Conservation (phyloP, 2,329 filamentous ascomycete species). For the Botrytis squamosa region DNA sequence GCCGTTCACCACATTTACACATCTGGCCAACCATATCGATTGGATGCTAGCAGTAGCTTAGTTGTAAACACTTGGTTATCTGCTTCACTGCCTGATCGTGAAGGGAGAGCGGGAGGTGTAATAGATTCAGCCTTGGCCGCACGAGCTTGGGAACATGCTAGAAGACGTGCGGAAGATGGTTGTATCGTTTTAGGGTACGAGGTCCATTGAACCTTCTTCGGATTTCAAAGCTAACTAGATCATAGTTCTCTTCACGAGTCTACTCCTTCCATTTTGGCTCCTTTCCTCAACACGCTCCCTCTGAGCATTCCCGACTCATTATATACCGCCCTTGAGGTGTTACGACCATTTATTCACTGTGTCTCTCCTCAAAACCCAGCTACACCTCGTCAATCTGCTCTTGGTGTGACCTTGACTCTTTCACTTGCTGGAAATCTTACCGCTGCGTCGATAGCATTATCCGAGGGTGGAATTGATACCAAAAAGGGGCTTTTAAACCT, state of each 20-base stretch:
- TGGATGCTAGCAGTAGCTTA: slow-evolving; percentile 87
- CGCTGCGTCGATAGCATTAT: slow-evolving; percentile 72
- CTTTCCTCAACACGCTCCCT: slow-evolving; percentile 79
- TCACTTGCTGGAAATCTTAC: slow-evolving; percentile 78
- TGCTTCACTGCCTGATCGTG: slow-evolving; percentile 65
- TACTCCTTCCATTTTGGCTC: slow-evolving; percentile 77
- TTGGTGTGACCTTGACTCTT: slow-evolving; percentile 79
- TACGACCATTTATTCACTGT: slow-evolving; percentile 83
- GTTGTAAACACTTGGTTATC: slow-evolving; percentile 97
- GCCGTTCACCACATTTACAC: slow-evolving; percentile 87
- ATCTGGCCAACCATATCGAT: slow-evolving; percentile 74
- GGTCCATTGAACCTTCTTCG: neutral
- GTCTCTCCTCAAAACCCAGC: slow-evolving; percentile 91
- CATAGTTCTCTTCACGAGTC: slow-evolving; percentile 82
- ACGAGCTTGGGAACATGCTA: slow-evolving; percentile 93
- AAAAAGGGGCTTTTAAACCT: slow-evolving; percentile 76
- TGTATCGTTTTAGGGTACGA: slow-evolving; percentile 85
- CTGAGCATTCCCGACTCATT: slow-evolving; percentile 73
- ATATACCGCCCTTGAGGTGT: slow-evolving; percentile 74
- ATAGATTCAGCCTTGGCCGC: slow-evolving; percentile 76
- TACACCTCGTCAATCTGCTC: slow-evolving; percentile 72
- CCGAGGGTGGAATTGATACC: slow-evolving; percentile 86
- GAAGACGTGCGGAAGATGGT: slow-evolving; percentile 90
- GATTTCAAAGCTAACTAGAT: slow-evolving; percentile 8
- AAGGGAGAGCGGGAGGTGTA: slow-evolving; percentile 71